Base-by-base conservation (phyloP, 2,329 filamentous ascomycete species). In the Ascochyta rabiei region DNA sequence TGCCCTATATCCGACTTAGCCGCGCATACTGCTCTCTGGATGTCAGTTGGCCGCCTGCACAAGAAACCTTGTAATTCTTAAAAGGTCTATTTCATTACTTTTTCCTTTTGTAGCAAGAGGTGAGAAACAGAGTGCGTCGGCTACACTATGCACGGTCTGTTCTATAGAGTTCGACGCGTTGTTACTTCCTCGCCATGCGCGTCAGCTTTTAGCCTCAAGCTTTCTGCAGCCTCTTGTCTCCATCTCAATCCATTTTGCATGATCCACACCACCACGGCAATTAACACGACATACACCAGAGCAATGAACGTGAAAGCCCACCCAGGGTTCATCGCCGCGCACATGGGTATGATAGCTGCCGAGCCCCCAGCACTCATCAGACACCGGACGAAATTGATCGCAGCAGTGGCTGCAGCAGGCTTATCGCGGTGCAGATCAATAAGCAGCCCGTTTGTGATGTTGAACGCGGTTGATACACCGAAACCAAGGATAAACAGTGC, bases 401-500 rank as follows among this genome's bases (percentile, higher is more conserved):
- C 75, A 1, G 77, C 76, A 2, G 75, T 77, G 0, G 76, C 77
- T 16, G 76, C 76, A 15, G 75, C 71, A 1, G 77, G 75, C 16
- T 70, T 63, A 16, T 71, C 60, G 23, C 75, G 73, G 39, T 78
- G 76, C 9, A 80, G 49, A 54, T 80, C 77, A 10, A 80, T 70
- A 2, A 80, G 62, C 51, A 84, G 64, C 0, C 80, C 80, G 46
- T 77, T 79, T 7, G 79, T 67, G 30, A 76, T 73, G 45, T 68
- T 75, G 60, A 79, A 74, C 0, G 70, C 69, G n/a, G 84, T 86
- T 3, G 86, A 86, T 12, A 85, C 76, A 5, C 81, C 80, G 2
- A 76, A 75, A 2, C 84, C 77, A 1, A 85, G 84, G 7, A 86
- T 56, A 15, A 76, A 75, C 1, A 90, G 70, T 3, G 86, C 76